Evolutionary conservation across 768 basidiomycete species (phyloP), one percentile per base, ranked within the genome.

Genomic region (Phanerochaete sordida): DNA sequence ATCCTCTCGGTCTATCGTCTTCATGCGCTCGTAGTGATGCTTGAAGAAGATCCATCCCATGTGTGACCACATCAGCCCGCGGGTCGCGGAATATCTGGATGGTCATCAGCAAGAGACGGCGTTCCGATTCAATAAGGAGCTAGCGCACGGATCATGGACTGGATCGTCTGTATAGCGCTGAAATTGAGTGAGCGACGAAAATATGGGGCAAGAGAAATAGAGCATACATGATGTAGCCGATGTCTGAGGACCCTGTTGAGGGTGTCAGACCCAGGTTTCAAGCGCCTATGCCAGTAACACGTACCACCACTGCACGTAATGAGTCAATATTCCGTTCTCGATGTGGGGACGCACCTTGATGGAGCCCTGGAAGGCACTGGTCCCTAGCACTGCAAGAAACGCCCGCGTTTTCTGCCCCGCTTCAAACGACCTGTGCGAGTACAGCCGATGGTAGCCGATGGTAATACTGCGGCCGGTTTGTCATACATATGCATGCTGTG

Each of bases 21-120:
- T 75, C 75, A 92, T 75, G 23, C 82, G 77, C 28, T 80, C 75
- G 67, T 92, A 91, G 1, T 67, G 79, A 1, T 88, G 84, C 70
- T 90, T 90, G 75, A 77, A 85, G 70, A 93, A 92, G 66, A 92
- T 91, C 91, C 91, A 93, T 1, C 91, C 91, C 77, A 91, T 83
- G 65, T 92, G 91, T 6, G 89, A 87, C 68, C 83, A 91, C 54
- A 88, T 79, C 1, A 93, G 71, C 0, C 91, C 91, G 27, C 80
- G 77, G 0, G 88, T 87, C 0, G 90, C 91, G 19, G 87, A 79
- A 68, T 93, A 93, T 3, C 86, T 87, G 56, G 1, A 24, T 11
- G 30, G 16, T 26, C 58, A 13, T 52, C 15, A 60, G 45, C 16
- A n/a, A n/a, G n/a, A n/a, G 47, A 23, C 13, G 39, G 24, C 39